A percentile compares a stretch with the other conserved stretches of the same genome.
Conservation (phyloP, 1,284 basidiomycete species). For the Omphalotus olearius region DNA sequence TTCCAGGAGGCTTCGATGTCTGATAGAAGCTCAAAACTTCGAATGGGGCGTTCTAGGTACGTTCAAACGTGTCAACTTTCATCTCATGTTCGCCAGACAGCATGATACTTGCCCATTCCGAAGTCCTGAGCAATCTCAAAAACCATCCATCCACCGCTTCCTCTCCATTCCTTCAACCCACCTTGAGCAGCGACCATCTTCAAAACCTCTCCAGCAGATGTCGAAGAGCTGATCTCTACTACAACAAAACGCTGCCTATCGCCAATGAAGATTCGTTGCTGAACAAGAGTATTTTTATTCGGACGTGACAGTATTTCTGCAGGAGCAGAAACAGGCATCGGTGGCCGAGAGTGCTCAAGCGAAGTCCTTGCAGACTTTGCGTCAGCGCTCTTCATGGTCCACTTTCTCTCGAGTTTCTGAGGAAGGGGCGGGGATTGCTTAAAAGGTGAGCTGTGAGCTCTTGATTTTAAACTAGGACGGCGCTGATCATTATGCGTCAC, state of each 20-base stretch:
- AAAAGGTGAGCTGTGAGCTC: neutral
- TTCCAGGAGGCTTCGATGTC: conserved; percentile 83
- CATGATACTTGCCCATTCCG: conserved; percentile 67
- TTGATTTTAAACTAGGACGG: neutral
- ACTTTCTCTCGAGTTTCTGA: conserved; percentile 4
- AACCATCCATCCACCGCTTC: conserved; percentile 68
- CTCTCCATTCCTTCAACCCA: conserved; percentile 50
- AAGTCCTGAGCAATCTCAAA: conserved; percentile 80
- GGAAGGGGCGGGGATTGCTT: neutral
- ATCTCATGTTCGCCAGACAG: neutral
- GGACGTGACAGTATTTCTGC: conserved; percentile 15
- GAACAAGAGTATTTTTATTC: conserved; percentile 23
- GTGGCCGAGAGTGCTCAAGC: conserved; percentile 4
- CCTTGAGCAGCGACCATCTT: conserved; percentile 59
- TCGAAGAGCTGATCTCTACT: conserved; percentile 58
- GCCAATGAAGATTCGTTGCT: conserved; percentile 70
- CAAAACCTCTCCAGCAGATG: conserved; percentile 64
- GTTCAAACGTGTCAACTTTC: neutral
- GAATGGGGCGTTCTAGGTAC: conserved; percentile 73
- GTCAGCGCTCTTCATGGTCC: conserved; percentile 1
- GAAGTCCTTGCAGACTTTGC: conserved; percentile 2
- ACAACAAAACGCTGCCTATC: conserved; percentile 71
- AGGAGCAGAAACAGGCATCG: conserved; percentile 12
- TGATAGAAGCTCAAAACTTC: conserved; percentile 74
- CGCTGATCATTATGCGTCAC: conserved; percentile 2